Evolutionary conservation across 768 basidiomycete genomes (phyloP).

Genomic region (Suillus paluster): DNA sequence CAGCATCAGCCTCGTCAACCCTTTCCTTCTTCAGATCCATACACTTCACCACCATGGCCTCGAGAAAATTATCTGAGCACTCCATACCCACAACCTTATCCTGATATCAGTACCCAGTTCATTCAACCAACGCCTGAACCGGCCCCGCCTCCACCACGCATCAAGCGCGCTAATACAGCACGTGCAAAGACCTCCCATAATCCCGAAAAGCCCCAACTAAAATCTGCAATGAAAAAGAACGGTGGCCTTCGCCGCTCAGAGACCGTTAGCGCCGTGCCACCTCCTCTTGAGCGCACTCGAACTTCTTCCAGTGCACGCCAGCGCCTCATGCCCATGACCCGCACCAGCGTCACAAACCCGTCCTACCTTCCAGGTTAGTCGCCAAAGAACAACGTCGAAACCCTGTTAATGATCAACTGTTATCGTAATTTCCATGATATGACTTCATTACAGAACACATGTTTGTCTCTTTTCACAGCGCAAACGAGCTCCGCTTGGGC

Average conservation of each 20-base stretch:
- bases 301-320: constrained; percentile 45
- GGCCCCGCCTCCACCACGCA: constrained; percentile 24
- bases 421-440: constrained; percentile 7
- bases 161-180: constrained; percentile 40
- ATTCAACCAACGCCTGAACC: constrained; percentile 29
- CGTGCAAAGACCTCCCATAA: constrained; percentile 21
- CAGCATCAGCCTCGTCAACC: constrained; percentile 20
- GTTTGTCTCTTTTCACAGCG: constrained; percentile 69
- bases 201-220: constrained; percentile 45
- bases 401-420: constrained; percentile 6
- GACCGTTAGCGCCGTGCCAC: constrained; percentile 27
- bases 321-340: constrained; percentile 36
- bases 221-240: constrained; percentile 62
- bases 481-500: constrained; percentile 60
- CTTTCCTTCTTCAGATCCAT: constrained; percentile 21
- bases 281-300: constrained; percentile 40
- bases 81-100: constrained; percentile 30
- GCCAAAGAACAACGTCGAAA: constrained; percentile 10
- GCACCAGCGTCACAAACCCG: constrained; percentile 36
- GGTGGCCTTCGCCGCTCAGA: constrained; percentile 28
- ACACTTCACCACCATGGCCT: constrained; percentile 40
- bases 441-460: constrained; percentile 59
- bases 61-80: constrained; percentile 39
- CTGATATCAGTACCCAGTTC: constrained; percentile 24
- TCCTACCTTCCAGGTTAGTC: constrained; percentile 35